Conservation (phyloP, 2,329 filamentous ascomycete species). For the Elsinoe ampelina region DNA sequence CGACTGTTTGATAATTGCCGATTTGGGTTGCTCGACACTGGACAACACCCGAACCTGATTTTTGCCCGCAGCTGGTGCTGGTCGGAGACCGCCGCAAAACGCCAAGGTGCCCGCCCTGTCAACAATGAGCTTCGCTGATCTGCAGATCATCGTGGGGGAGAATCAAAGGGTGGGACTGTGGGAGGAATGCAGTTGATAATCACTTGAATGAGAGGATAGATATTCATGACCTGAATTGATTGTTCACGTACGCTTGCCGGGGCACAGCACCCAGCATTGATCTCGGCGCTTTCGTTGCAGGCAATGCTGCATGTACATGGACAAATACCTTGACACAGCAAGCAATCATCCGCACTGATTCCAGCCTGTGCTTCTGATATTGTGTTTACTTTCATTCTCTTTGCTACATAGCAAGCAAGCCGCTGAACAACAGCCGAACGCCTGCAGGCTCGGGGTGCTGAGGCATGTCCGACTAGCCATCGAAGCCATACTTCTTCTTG, state of each 20-base stretch:
- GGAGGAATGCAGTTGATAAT: not conserved
- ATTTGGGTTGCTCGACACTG: not conserved
- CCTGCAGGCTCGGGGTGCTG: constrained; percentile 39
- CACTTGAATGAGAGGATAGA: constrained; percentile 32
- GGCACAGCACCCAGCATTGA: too few species aligned
- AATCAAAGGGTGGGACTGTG: not conserved
- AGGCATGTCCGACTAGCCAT: constrained; percentile 41
- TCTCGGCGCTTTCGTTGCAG: too few species aligned
- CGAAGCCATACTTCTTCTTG: constrained; percentile 60
- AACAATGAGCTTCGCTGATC: not conserved
- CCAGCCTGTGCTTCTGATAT: not conserved
- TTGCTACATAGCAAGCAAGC: not conserved
- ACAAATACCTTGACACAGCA: not conserved
- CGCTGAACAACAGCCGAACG: not conserved
- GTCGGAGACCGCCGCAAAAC: not conserved
- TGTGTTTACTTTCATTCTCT: not conserved
- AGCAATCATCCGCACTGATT: not conserved
- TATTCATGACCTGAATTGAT: constrained; percentile 26
- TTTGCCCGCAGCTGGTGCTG: not conserved
- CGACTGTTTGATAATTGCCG: constrained; percentile 9
- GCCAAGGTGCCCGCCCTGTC: not conserved
- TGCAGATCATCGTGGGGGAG: constrained; percentile 12
- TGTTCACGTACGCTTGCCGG: not conserved
- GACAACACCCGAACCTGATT: too few species aligned
- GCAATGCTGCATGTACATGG: not conserved